phyloP scores from a whole-genome alignment of 441 rosid species.

The Gossypium schwendimanii region DNA sequence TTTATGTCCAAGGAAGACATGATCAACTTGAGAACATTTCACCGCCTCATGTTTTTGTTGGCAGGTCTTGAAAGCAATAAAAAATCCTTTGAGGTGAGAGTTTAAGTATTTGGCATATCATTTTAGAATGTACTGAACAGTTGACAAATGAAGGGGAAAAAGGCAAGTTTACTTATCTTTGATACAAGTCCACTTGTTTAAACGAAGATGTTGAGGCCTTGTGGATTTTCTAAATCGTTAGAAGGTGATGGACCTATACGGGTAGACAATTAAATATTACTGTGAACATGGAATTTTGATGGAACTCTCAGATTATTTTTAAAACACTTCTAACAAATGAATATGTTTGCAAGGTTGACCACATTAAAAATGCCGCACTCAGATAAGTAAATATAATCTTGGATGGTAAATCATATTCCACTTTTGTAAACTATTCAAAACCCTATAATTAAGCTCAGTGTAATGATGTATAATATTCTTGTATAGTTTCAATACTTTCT shows the following conservation, averaged over 20 bases:
- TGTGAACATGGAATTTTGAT: background rate
- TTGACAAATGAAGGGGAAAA: background rate
- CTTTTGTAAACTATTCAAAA: background rate
- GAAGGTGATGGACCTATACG: background rate
- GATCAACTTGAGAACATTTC: constrained; percentile 62
- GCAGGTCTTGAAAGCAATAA: constrained; percentile 41
- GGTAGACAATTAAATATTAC: background rate
- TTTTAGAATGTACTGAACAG: background rate
- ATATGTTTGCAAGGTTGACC: background rate
- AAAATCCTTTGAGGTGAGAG: constrained; percentile 35
- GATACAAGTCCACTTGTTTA: background rate
- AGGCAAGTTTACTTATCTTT: background rate
- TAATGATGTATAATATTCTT: background rate
- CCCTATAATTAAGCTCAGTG: background rate
- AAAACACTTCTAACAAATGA: background rate
- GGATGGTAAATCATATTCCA: background rate
- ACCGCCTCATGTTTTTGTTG: constrained; percentile 54
- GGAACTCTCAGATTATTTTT: background rate
- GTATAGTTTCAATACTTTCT: background rate
- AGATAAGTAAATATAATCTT: background rate
- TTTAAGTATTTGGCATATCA: background rate
- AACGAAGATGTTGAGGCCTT: background rate
- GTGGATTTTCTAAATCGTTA: background rate
- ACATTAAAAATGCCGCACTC: background rate
- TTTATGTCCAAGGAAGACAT: constrained; percentile 70